These are phyloP conservation scores for Plicaturopsis crispa DNA, from an alignment of 768 basidiomycete species.

Conservation along the genomic window DNA sequence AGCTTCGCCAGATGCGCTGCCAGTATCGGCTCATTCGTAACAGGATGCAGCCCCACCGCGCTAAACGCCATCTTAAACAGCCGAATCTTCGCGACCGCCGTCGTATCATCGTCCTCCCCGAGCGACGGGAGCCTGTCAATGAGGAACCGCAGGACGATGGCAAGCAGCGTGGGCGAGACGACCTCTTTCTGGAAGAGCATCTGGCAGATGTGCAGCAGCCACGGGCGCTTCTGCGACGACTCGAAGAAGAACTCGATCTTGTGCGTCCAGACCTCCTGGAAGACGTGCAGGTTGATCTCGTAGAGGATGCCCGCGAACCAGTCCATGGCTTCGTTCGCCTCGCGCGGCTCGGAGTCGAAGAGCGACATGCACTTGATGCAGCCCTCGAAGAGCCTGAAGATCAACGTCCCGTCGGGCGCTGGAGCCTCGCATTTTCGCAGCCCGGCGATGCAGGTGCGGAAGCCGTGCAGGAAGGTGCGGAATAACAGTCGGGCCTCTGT, in stretches of 20 bases:
- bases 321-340: conserved; percentile 59
- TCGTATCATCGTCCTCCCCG: conserved; percentile 78
- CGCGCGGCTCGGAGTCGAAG: conserved; percentile 65
- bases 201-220: conserved; percentile 81
- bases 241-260: conserved; percentile 90
- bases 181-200: conserved; percentile 71
- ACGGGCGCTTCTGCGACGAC: conserved; percentile 64
- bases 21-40: conserved; percentile 83
- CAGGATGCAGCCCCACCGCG: conserved; percentile 70
- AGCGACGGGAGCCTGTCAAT: conserved; percentile 75
- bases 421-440: conserved; percentile 77
- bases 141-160: conserved; percentile 83
- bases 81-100: conserved; percentile 78
- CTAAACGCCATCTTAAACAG: conserved; percentile 94
- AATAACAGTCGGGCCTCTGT: conserved; percentile 82
- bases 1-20: conserved; percentile 88
- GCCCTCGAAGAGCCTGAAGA: conserved; percentile 83
- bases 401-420: conserved; percentile 76
- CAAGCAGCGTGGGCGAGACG: conserved; percentile 74
- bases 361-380: conserved; percentile 79
- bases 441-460: conserved; percentile 69
- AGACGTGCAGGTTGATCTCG: conserved; percentile 85
- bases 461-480: conserved; percentile 82
- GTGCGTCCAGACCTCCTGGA: conserved; percentile 94
- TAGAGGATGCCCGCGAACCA: conserved; percentile 53